Evolutionary conservation across 257 asterid species (phyloP).

Genomic region (Solanum corneliomulleri): DNA sequence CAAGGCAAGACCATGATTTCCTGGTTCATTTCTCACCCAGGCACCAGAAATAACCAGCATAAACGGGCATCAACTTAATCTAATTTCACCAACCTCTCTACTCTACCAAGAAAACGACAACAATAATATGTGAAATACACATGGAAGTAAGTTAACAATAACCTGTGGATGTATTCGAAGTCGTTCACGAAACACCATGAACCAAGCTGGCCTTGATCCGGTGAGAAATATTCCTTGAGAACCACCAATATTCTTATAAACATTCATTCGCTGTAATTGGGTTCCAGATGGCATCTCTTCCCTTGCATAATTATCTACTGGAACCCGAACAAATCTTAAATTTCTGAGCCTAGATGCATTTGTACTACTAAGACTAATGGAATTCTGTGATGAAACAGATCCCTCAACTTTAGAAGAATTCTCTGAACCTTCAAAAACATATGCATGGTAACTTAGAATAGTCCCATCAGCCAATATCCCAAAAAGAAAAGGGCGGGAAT

Average conservation of each 20-base stretch:
- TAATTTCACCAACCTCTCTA: not conserved
- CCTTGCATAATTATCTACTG: constrained; percentile 63
- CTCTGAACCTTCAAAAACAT: constrained; percentile 61
- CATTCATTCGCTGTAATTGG: constrained; percentile 48
- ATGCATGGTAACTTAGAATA: constrained; percentile 87
- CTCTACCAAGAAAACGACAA: not conserved
- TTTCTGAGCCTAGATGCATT: constrained; percentile 82
- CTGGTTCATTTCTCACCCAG: not conserved
- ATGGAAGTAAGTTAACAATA: not conserved
- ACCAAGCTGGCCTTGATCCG: constrained; percentile 88
- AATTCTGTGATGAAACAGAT: constrained; percentile 23
- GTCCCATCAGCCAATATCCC: constrained; percentile 92
- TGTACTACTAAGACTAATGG: constrained; percentile 26
- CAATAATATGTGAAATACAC: not conserved
- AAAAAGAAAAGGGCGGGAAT: constrained; percentile 77
- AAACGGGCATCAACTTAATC: not conserved
- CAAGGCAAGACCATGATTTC: not conserved
- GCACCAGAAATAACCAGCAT: not conserved
- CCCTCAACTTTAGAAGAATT: constrained; percentile 46
- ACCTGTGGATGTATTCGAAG: constrained; percentile 94
- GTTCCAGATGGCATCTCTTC: constrained; percentile 66
- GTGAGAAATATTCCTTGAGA: constrained; percentile 74
- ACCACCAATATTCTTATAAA: constrained; percentile 86
- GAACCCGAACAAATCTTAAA: constrained; percentile 66
- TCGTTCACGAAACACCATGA: constrained; percentile 90